Evolutionary conservation across 345 rosid genomes (phyloP).

Genomic region (Citrus hindsii): DNA sequence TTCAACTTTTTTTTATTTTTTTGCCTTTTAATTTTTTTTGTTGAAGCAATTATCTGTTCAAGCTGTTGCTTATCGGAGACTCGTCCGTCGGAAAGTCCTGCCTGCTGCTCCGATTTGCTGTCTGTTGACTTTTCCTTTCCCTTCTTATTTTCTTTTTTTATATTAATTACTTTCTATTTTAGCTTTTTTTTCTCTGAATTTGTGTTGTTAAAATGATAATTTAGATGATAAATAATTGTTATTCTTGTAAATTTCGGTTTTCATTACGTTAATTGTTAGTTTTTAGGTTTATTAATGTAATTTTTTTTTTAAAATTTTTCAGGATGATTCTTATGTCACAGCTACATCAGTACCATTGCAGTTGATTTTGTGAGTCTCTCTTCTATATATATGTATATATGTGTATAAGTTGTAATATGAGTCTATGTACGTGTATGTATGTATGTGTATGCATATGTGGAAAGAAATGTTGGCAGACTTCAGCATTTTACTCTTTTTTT

Average conservation of each 20-base stretch:
- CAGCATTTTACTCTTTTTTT: neutral
- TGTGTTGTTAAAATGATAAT: neutral
- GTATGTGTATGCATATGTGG: neutral
- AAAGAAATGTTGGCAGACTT: neutral
- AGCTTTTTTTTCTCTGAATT: neutral
- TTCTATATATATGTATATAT: neutral
- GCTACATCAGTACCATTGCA: constrained; percentile 83
- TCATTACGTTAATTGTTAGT: neutral
- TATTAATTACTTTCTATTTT: neutral
- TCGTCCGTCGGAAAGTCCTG: too few relatives aligned
- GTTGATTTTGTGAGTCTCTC: constrained; percentile 70
- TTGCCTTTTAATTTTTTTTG: too few relatives aligned
- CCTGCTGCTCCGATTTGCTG: too few relatives aligned
- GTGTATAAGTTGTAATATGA: neutral
- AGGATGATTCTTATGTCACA: constrained; percentile 88
- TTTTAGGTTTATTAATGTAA: neutral
- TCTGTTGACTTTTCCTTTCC: neutral
- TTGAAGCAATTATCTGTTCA: too few relatives aligned
- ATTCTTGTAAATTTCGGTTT: neutral
- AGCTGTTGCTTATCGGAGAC: too few relatives aligned
- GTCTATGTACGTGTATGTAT: neutral
- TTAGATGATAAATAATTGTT: neutral
- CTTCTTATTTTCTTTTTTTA: neutral
- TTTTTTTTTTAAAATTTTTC: constrained; percentile 14
- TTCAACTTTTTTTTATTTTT: too few relatives aligned